These are phyloP conservation scores for Lachancea cidri DNA, from an alignment of 805 yeast species.

Conservation along the genomic window DNA sequence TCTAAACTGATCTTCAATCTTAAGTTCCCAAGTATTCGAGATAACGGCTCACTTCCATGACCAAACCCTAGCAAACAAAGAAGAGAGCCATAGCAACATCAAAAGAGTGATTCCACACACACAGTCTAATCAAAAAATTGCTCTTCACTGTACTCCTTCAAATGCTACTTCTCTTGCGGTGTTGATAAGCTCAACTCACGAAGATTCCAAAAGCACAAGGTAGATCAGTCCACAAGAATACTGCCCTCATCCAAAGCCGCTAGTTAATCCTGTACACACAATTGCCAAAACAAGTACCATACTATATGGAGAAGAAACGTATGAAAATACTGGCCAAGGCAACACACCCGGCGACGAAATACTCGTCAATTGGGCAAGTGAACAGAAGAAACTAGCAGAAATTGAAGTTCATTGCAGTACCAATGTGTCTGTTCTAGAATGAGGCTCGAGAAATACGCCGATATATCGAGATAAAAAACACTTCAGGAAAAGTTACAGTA, in stretches of 20 bases:
- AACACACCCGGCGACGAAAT: slow-evolving; percentile 10
- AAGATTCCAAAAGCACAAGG: no score
- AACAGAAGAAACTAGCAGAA: background rate
- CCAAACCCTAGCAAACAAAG: background rate
- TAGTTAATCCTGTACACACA: no score
- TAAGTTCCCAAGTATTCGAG: background rate
- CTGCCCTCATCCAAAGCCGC: no score
- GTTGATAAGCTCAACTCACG: no score
- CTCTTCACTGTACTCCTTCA: background rate
- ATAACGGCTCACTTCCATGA: background rate
- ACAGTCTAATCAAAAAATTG: background rate
- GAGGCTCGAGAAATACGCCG: background rate
- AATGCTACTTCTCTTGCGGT: no score
- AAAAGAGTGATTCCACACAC: background rate
- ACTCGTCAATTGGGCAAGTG: slow-evolving; percentile 9
- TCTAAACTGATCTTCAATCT: no score
- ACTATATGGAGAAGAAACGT: slow-evolving; percentile 30
- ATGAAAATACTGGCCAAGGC: slow-evolving; percentile 12
- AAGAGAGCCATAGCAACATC: background rate
- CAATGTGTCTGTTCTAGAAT: no score
- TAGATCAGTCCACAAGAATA: no score
- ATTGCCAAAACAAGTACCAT: slow-evolving; percentile 10
- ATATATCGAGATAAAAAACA: background rate
- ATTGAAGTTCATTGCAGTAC: no score
- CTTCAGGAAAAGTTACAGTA: background rate